Conservation (phyloP, 257 asterid genomes). For the Fraxinus anomala region DNA sequence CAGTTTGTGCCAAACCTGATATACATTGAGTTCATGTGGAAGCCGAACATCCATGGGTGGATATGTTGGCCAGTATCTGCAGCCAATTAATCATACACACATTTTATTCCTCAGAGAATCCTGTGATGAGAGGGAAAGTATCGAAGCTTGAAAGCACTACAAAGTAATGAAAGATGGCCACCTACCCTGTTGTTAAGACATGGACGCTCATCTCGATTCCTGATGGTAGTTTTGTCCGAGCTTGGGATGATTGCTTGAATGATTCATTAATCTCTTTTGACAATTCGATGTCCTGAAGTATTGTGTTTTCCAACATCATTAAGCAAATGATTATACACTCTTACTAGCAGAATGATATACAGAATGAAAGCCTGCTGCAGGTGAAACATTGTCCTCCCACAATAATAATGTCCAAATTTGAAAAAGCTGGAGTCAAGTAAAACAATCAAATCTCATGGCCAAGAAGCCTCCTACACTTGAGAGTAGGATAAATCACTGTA, state of each 20-base stretch:
- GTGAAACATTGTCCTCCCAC: not conserved
- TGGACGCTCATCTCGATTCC: constrained; percentile 99
- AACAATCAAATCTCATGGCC: not conserved
- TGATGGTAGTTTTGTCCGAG: constrained; percentile 95
- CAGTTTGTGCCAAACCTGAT: constrained; percentile 63
- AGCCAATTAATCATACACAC: constrained; percentile 25
- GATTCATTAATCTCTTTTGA: constrained; percentile 98
- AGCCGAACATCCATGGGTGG: constrained; percentile 97
- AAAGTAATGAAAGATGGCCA: constrained; percentile 4
- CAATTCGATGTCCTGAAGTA: constrained; percentile 80
- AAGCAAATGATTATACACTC: not conserved
- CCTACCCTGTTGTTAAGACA: constrained; percentile 93
- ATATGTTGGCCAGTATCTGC: constrained; percentile 98
- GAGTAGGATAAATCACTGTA: not conserved
- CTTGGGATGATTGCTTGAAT: constrained; percentile 98
- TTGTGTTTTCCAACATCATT: constrained; percentile 6
- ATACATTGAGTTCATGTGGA: constrained; percentile 92
- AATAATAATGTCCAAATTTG: not conserved
- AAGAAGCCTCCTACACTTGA: not conserved
- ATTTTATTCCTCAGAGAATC: constrained; percentile 4
- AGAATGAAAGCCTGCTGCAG: not conserved
- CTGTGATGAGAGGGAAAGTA: not conserved
- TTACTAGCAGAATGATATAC: not conserved
- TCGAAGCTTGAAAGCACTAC: not conserved
- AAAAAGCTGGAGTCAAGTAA: not conserved